Evolutionary conservation across 176 grass and related monocot species (phyloP), one percentile per base, ranked within the genome.

Genomic region (Themeda triandra): DNA sequence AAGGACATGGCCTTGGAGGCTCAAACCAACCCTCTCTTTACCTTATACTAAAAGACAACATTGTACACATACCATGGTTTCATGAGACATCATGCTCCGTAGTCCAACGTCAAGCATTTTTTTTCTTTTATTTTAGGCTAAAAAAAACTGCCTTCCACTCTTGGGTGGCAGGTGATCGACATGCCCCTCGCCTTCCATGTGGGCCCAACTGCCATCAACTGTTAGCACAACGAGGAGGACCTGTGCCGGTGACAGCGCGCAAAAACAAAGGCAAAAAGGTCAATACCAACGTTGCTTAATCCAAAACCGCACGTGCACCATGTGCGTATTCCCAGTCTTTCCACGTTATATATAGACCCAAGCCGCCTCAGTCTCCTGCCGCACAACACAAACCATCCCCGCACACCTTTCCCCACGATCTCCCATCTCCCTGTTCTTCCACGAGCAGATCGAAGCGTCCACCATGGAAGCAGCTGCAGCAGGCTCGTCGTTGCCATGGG

Each of bases 311-410:
- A 85, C 82, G 87, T 84, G 76, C 15, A 4, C 6, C 76, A 85
- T 85, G 87, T 85, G 87, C 54, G 42, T 21, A 51, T 73, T 62
- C n/a, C 35, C 62, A 11, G 10, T 39, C 82, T 36, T 24, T 37
- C 6, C 80, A 6, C 81, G 31, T 69, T 89, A 80, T 89, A 89
- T 85, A 89, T 79, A 77, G 27, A 42, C 48, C 4, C 59, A 65
- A 13, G 75, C 69, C 60, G 66, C 42, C 69, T 67, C 41, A 33
- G 53, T 66, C 46, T 66, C 17, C 14, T 15, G 58, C 14, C 42
- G 44, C 45, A 41, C 75, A 88, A 54, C 51, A 21, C 18, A 53
- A 53, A 19, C 49, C 17, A 19, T n/a, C 17, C 49, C 11, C 46
- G 4, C 51, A 39, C 8, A 39, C 49, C 21, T 21, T 54, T 23